Evolutionary conservation across 805 yeast genomes (phyloP).

Genomic region (Saturnispora halmiae): DNA sequence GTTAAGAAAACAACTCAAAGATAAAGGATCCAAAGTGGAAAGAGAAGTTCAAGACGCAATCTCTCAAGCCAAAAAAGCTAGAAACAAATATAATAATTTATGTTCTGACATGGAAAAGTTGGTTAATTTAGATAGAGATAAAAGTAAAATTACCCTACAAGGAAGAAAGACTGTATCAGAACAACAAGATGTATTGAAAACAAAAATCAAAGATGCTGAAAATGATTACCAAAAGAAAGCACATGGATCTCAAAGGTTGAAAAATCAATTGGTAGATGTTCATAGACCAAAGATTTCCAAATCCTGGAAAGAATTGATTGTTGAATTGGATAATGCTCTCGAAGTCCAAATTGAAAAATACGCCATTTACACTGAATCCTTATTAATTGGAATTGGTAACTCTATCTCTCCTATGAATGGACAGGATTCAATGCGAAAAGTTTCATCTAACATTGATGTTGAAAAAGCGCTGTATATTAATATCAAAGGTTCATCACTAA

Average conservation of each 20-base stretch:
- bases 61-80: conserved; percentile 79
- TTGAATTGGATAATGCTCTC: conserved; percentile 86
- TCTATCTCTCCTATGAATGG: conserved; percentile 64
- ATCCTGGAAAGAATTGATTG: conserved; percentile 62
- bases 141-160: conserved; percentile 73
- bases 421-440: conserved; percentile 53
- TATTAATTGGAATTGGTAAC: conserved; percentile 76
- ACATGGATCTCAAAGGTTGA: conserved; percentile 57
- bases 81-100: conserved; percentile 60
- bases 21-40: conserved; percentile 72
- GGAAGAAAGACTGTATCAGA: conserved; percentile 74
- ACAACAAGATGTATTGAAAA: conserved; percentile 78
- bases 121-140: conserved; percentile 67
- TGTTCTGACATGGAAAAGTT: conserved; percentile 84
- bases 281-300: conserved; percentile 73
- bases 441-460: conserved; percentile 72
- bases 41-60: conserved; percentile 81
- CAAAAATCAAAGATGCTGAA: conserved; percentile 78
- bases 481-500: conserved; percentile 30
- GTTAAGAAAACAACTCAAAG: conserved; percentile 69
- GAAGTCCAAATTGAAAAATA: conserved; percentile 82
- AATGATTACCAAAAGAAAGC: conserved; percentile 77
- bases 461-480: conserved; percentile 74
- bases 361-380: conserved; percentile 78
- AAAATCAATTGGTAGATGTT: conserved; percentile 60